Conservation (phyloP, 2,329 filamentous ascomycete genomes). For the Tricladium varicosporioides region DNA sequence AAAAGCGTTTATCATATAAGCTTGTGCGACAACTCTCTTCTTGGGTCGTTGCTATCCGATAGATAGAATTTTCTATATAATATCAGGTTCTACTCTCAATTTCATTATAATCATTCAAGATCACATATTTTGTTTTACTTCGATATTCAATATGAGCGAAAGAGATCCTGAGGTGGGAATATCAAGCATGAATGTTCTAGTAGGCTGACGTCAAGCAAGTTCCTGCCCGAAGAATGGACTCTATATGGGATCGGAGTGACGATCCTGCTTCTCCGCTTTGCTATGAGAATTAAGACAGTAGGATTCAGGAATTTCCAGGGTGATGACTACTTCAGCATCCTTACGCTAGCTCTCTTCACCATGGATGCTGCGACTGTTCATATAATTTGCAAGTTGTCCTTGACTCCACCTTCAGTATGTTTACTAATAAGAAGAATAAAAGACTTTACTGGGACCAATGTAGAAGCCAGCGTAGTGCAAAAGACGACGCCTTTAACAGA, state of each 20-base stretch:
- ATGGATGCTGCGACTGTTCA: conserved; percentile 13
- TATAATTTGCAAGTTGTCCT: conserved; percentile 23
- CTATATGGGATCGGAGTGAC: conserved; percentile 28
- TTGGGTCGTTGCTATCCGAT: too few relatives aligned
- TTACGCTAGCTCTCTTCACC: conserved; percentile 13
- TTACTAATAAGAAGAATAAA: background rate
- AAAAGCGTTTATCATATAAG: too few relatives aligned
- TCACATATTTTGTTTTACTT: too few relatives aligned
- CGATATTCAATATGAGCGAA: too few relatives aligned
- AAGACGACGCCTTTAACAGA: conserved; percentile 7
- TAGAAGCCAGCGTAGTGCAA: conserved; percentile 10
- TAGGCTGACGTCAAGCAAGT: too few relatives aligned
- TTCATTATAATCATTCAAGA: too few relatives aligned
- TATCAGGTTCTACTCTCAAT: too few relatives aligned
- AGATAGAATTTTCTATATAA: too few relatives aligned
- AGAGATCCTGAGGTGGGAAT: too few relatives aligned
- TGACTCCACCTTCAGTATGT: too few relatives aligned
- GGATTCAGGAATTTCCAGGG: conserved; percentile 15
- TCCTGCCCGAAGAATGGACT: conserved; percentile 34
- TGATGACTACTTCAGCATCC: conserved; percentile 16
- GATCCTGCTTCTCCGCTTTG: conserved; percentile 35
- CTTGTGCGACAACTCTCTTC: too few relatives aligned
- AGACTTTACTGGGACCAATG: conserved; percentile 20
- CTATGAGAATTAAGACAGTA: conserved; percentile 38
- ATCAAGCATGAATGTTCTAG: too few relatives aligned